Evolutionary conservation across 805 yeast genomes (phyloP).

Genomic region (Kodamaea restingae): DNA sequence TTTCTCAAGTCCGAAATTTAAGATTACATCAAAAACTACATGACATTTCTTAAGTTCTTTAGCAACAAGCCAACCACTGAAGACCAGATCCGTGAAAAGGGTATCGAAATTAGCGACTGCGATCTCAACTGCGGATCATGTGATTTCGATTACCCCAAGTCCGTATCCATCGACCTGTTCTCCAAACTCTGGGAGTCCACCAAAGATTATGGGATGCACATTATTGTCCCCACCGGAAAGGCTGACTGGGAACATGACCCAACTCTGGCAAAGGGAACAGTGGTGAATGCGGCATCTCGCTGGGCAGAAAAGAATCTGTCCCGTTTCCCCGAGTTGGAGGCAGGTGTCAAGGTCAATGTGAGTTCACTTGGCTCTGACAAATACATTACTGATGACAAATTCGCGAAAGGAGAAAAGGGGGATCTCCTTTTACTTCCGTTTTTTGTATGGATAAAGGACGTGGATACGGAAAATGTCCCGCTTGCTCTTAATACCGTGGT

Average conservation of each 20-base stretch:
- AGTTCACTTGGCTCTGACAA: slow-evolving; percentile 51
- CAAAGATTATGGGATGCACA: slow-evolving; percentile 63
- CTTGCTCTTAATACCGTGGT: slow-evolving; percentile 43
- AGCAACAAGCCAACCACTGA: slow-evolving; percentile 1
- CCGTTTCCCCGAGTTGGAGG: slow-evolving; percentile 16
- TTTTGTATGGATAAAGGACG: slow-evolving; percentile 62
- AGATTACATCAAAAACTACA: not conserved
- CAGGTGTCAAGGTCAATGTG: slow-evolving; percentile 47
- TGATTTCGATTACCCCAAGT: slow-evolving; percentile 47
- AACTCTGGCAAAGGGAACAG: slow-evolving; percentile 37
- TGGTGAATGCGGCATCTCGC: slow-evolving; percentile 42
- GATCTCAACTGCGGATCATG: slow-evolving; percentile 54
- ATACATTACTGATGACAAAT: slow-evolving; percentile 37
- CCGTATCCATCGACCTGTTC: slow-evolving; percentile 40
- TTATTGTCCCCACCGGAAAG: slow-evolving; percentile 79
- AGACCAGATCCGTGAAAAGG: slow-evolving; percentile 11
- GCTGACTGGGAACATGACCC: slow-evolving; percentile 84
- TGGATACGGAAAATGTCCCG: slow-evolving; percentile 41
- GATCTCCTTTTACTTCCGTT: slow-evolving; percentile 69
- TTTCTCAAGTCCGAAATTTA: not conserved
- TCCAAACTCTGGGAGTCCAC: slow-evolving; percentile 65
- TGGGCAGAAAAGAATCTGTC: slow-evolving; percentile 27
- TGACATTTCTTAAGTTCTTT: slow-evolving; percentile 5
- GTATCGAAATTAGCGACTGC: slow-evolving; percentile 42
- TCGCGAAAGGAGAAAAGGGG: slow-evolving; percentile 42